phyloP scores from a whole-genome alignment of 257 asterid species.

The Fraxinus excelsior region DNA sequence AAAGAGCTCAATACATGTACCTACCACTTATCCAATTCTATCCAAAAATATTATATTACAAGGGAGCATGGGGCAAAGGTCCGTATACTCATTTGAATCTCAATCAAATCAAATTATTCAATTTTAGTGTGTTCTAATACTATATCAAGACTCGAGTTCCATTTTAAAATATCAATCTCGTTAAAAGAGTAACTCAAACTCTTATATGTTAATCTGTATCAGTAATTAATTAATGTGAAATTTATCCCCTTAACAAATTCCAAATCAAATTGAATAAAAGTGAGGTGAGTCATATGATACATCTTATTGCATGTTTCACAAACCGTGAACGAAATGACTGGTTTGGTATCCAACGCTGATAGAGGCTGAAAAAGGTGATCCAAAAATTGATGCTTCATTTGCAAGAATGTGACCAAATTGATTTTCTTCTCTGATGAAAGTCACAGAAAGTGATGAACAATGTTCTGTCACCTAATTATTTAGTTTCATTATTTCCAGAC shows the following conservation, averaged over 20 bases:
- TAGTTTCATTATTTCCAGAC: slow-evolving; percentile 24
- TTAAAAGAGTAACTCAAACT: too few species aligned
- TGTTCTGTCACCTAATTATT: slow-evolving; percentile 21
- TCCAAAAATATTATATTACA: slow-evolving; percentile 6
- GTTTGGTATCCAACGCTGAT: slow-evolving; percentile 15
- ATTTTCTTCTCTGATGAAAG: slow-evolving; percentile 14
- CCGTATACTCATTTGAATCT: too few species aligned
- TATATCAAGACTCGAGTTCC: too few species aligned
- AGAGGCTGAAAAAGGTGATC: slow-evolving; percentile 24
- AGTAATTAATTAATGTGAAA: too few species aligned
- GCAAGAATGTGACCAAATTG: slow-evolving; percentile 37
- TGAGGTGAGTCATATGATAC: slow-evolving; percentile 46
- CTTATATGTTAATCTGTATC: too few species aligned
- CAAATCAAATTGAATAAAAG: slow-evolving; percentile 5
- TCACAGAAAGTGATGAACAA: slow-evolving; percentile 22
- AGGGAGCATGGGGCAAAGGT: too few species aligned
- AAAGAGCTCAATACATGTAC: slow-evolving; percentile 2
- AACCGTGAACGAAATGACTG: slow-evolving; percentile 51
- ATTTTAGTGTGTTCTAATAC: neutral
- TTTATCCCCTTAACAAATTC: neutral
- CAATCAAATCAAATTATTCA: too few species aligned
- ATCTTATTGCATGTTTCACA: slow-evolving; percentile 17
- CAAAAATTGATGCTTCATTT: slow-evolving; percentile 21
- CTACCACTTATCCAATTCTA: slow-evolving; percentile 29
- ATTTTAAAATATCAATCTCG: too few species aligned